Conservation (phyloP, 2,329 filamentous ascomycete genomes). For the Colletotrichum lupini region DNA sequence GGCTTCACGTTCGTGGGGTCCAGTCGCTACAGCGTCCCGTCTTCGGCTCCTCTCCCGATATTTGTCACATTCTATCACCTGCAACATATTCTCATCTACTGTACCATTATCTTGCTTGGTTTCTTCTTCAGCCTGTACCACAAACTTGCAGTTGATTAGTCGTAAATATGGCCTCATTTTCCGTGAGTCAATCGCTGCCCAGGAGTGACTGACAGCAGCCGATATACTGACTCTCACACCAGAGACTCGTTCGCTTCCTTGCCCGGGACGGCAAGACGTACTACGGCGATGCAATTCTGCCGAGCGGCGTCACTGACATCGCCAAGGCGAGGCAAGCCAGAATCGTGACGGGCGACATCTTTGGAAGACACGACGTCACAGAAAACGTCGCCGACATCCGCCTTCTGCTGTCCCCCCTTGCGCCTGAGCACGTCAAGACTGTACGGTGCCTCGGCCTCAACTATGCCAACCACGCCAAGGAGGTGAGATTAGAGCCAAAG, state of each 20-base stretch:
- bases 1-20: background rate
- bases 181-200: constrained; percentile 48
- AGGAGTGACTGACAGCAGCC: background rate
- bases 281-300: constrained; percentile 80
- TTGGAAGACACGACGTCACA: constrained; percentile 72
- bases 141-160: background rate
- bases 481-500: constrained; percentile 51
- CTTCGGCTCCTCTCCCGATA: background rate
- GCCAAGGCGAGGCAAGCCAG: constrained; percentile 69
- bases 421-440: constrained; percentile 70
- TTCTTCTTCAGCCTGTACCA: too few relatives aligned
- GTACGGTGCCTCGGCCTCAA: constrained; percentile 79
- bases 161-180: constrained; percentile 47
- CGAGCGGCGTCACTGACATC: constrained; percentile 68
- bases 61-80: constrained; percentile 11
- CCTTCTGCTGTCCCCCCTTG: constrained; percentile 71
- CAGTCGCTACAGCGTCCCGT: background rate
- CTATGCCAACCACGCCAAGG: constrained; percentile 77
- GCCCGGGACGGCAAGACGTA: constrained; percentile 76
- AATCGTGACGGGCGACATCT: constrained; percentile 74
- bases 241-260: constrained; percentile 81
- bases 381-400: constrained; percentile 67
- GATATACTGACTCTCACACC: constrained; percentile 25
- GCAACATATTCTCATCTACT: background rate
- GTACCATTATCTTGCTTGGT: background rate